Evolutionary conservation across 495 filamentous ascomycete species (phyloP), one percentile per base, ranked within the genome.

Genomic region (Podospora pseudocomata): DNA sequence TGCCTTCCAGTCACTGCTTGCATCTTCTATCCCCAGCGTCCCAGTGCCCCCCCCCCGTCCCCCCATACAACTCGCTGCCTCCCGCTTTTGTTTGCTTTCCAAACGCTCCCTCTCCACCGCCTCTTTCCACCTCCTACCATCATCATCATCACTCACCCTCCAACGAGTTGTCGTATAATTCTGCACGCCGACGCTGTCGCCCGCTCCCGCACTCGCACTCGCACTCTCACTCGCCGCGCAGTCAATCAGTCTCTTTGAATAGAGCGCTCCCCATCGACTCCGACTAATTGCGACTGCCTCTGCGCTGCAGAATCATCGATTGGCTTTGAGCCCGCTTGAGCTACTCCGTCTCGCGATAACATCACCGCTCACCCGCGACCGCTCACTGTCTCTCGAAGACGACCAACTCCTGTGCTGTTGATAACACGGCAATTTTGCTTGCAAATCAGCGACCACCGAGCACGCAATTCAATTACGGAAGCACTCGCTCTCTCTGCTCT

Each of bases 121-220:
- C 71, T 71, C 66, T 74, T 59, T 63, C 70, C 67, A 30, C 27
- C 64, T 20, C 55, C 55, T 11, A 58, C 13, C 55, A 20, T 20
- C 55, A 19, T 23, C 23, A 23, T 23, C 23, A 23, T 23, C 23
- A 23, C 23, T 23, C 23, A 20, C 53, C 44, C 64, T 62, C 63
- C 57, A 66, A 49, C 60, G 49, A 63, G 61, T 63, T 63, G 66
- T 66, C 69, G 70, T 75, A 70, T 73, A 71, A 69, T 70, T 73
- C 69, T 70, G 69, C 57, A 67, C 73, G 72, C 70, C 77, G 75
- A 73, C 72, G 73, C 74, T 69, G 67, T 77, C 70, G 76, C 75
- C 58, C 59, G 60, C 34, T 28, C 65, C 61, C 49, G 39, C 39
- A 49, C 73, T 70, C 70, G 77, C 23, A 23, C 23, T 23, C 23